Evolutionary conservation across 2,329 filamentous ascomycete genomes (phyloP), one percentile per base, ranked within the genome.

Genomic region (Gnomoniopsis smithogilvyi): DNA sequence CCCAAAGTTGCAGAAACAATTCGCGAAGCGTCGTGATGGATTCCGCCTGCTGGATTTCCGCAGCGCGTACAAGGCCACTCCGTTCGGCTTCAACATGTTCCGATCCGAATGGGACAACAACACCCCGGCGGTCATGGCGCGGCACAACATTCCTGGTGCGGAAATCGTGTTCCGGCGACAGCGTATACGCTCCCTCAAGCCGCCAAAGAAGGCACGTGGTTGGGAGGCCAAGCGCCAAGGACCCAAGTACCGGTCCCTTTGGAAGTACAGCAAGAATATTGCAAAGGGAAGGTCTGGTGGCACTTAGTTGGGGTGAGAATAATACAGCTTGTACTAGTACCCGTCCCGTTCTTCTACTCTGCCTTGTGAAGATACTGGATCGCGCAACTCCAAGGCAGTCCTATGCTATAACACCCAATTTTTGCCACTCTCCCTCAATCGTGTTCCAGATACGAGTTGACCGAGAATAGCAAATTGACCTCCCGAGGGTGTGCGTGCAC

Each of bases 71-170:
- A 74, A 78, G 59, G 78, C 95, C 62, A 81, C 79, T 60, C 85
- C 93, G 8, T 86, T 97, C 60, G 93, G 93, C 47, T 90, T 92
- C 67, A 91, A 87, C 70, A 78, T 99, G 67, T 99, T 98, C 86
- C 87, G 95, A 65, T 88, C 86, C 61, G 78, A 89, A 64, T 98
- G 93, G 91, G 95, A 99, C 73, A 90, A 95, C 61, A 85, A 84
- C 67, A 99, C 91, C 55, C 86, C 85, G n/a, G 86, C 79, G 53
- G 91, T 99, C 63, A 97, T 99, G 94, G 80, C 86, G 70, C 84
- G 90, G 67, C 84, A 90, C 66, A 86, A 84, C 61, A 80, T 96
- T 63, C 82, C 85, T 30, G 92, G 92, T 51, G 86, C 87, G 60
- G 88, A 96, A 68, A 72, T 97, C 64, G 91, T 97, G 77, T 91